Base-by-base conservation (phyloP, 768 basidiomycete genomes). In the Mycena metata region DNA sequence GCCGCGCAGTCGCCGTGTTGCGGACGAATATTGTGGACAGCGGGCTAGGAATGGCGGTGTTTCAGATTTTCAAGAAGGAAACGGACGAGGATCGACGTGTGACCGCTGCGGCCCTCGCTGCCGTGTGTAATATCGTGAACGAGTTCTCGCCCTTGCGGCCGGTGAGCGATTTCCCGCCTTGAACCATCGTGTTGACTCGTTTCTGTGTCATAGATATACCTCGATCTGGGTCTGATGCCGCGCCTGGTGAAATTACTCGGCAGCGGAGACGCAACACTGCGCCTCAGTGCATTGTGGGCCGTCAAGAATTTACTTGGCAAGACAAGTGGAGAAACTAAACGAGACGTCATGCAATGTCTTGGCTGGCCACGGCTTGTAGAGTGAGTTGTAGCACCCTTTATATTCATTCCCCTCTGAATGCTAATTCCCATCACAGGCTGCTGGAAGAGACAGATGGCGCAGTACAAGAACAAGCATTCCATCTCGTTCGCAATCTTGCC, bases 21-120 rank as follows among this genome's bases (percentile, higher is more conserved):
- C 83, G 95, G 35, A 98, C 96, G 39, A 94, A 89, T 66, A 85
- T 98, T 19, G 88, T 95, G 4, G 96, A 98, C 73, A 89, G 87
- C 36, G 93, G 92, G 1, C 81, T 96, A 4, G 95, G 94, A 0
- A 81, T 90, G 76, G 84, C 87, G 11, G 83, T 98, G 5, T 89
- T 93, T 69, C 79, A 85, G 36, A 78, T 95, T n/a, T 75, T 78
- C 64, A 70, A 73, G 39, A 75, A 72, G 66, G 71, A 72, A 15
- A n/a, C 41, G 66, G 87, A 86, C 19, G 89, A 94, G 67, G 93
- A 95, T 75, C 79, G 86, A 51, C 82, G 92, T 16, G 94, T 96
- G 23, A 83, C 89, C 21, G 83, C 84, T 59, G 93, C 91, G 0
- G 91, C 93, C 0, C 78, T 94, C 1, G 85, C 89, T 0, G 91